Conservation (phyloP, 805 yeast genomes). For the Hanseniaspora vineae region DNA sequence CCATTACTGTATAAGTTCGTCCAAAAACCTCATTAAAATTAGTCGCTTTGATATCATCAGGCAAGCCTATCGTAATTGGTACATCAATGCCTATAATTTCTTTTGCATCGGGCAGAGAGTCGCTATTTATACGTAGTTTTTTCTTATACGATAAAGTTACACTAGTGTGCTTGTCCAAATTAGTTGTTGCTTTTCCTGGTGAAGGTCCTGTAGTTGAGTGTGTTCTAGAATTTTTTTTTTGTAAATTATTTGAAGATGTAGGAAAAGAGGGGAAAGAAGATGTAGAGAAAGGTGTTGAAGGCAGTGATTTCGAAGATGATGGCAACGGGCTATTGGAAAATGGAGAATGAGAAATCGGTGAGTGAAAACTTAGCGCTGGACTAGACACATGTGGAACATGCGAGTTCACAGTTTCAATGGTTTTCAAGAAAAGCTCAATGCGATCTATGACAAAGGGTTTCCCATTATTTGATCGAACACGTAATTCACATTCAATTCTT, state of each 20-base stretch:
- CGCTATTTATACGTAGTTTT: constrained; percentile 18
- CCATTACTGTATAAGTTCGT: constrained; percentile 33
- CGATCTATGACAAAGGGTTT: constrained; percentile 33
- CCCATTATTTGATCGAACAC: constrained; percentile 39
- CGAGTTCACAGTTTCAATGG: constrained; percentile 35
- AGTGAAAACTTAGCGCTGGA: constrained; percentile 6
- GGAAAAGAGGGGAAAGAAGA: background rate
- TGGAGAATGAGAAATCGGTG: background rate
- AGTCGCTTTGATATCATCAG: constrained; percentile 40
- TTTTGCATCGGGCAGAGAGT: constrained; percentile 18
- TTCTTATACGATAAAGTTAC: constrained; percentile 21
- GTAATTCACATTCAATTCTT: constrained; percentile 43
- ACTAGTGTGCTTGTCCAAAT: background rate
- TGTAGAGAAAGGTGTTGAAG: background rate
- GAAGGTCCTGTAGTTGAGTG: background rate
- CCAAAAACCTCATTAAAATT: constrained; percentile 37
- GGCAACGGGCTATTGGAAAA: constrained; percentile 7
- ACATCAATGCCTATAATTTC: constrained; percentile 42
- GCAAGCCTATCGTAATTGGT: constrained; percentile 45
- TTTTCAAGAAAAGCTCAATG: constrained; percentile 35
- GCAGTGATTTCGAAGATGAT: constrained; percentile 13
- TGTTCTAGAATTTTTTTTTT: background rate
- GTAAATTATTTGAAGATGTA: background rate
- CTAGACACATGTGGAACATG: constrained; percentile 7
- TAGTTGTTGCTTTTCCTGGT: background rate